These are phyloP conservation scores for Aureobasidium zeae DNA, from an alignment of 2,329 filamentous ascomycete species.

Conservation along the genomic window DNA sequence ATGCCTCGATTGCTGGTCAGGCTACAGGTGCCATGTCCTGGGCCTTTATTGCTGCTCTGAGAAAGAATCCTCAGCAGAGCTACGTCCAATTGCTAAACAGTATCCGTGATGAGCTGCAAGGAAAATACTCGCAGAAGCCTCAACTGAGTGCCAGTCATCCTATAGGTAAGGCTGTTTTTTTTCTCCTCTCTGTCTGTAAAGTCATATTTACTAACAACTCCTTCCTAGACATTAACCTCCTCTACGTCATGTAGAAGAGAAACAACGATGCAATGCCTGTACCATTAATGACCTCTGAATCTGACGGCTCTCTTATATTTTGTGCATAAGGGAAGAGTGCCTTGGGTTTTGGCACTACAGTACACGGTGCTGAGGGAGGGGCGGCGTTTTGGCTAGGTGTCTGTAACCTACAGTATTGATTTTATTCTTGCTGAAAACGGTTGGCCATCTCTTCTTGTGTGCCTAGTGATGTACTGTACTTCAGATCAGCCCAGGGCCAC, in stretches of 20 bases:
- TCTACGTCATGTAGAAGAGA: constrained; percentile 42
- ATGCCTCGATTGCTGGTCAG: constrained; percentile 77
- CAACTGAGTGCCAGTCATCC: constrained; percentile 95
- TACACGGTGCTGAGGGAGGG: no score
- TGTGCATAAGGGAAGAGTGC: not conserved
- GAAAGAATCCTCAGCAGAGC: constrained; percentile 89
- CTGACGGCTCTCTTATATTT: not conserved
- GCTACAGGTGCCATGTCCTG: constrained; percentile 98
- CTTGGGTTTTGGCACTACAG: no score
- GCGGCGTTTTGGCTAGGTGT: no score
- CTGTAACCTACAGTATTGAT: no score
- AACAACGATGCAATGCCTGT: constrained; percentile 14
- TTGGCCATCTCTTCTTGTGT: no score
- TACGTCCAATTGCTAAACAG: constrained; percentile 94
- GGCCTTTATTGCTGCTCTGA: constrained; percentile 86
- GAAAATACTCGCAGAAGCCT: constrained; percentile 88
- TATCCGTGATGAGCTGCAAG: constrained; percentile 78
- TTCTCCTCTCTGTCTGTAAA: no score
- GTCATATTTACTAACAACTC: constrained; percentile 14
- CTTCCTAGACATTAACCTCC: constrained; percentile 34
- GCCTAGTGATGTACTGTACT: no score
- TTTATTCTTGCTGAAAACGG: no score
- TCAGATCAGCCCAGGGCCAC: no score
- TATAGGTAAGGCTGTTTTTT: constrained; percentile 64
- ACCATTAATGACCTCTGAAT: constrained; percentile 4